These are phyloP conservation scores for Krasilnikovozyma curviuscula DNA, from an alignment of 768 basidiomycete species.

Conservation along the genomic window DNA sequence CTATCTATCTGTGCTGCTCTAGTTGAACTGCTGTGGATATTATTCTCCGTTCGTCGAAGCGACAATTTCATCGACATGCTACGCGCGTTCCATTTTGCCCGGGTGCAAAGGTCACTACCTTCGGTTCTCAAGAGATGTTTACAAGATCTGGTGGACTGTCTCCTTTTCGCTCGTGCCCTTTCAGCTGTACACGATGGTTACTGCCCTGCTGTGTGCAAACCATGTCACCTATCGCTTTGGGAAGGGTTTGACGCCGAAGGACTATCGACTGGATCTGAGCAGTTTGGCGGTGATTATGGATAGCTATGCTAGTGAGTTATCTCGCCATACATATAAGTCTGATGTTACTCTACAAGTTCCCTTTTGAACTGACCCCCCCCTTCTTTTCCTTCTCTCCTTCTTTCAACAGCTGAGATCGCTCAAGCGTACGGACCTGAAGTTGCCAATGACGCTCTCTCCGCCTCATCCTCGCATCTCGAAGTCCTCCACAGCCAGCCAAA, in stretches of 20 bases:
- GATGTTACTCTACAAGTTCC: neutral
- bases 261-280: slow-evolving; percentile 51
- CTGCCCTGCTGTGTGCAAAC: slow-evolving; percentile 51
- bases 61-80: slow-evolving; percentile 53
- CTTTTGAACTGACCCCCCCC: neutral
- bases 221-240: slow-evolving; percentile 74
- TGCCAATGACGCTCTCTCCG: slow-evolving; percentile 39
- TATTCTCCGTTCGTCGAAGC: slow-evolving; percentile 64
- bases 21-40: slow-evolving; percentile 61
- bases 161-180: slow-evolving; percentile 48
- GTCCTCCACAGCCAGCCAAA: too few species aligned
- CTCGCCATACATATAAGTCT: neutral
- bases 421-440: slow-evolving; percentile 51
- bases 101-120: slow-evolving; percentile 55
- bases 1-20: slow-evolving; percentile 12
- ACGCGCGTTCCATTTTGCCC: slow-evolving; percentile 46
- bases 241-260: slow-evolving; percentile 73
- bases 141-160: slow-evolving; percentile 45
- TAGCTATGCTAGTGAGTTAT: slow-evolving; percentile 40
- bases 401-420: slow-evolving; percentile 40
- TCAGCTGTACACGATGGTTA: slow-evolving; percentile 45
- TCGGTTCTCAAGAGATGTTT: slow-evolving; percentile 37
- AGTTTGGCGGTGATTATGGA: slow-evolving; percentile 73
- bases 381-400: neutral
- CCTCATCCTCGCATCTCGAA: slow-evolving; percentile 39